Evolutionary conservation across 106 monocot genomes (phyloP).

Genomic region (Allium fistulosum): DNA sequence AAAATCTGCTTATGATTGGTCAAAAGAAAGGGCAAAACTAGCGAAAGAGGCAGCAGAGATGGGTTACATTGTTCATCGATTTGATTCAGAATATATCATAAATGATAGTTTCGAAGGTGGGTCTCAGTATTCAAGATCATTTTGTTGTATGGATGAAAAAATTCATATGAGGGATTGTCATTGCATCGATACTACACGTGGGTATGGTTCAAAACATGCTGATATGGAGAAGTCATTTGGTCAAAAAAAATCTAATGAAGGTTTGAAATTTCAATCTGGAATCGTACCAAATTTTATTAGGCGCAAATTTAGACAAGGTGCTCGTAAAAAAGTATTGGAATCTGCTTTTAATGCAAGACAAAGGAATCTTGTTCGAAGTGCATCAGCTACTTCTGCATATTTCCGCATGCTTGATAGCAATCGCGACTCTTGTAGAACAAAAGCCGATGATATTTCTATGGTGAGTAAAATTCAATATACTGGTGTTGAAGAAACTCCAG

Average conservation of each 20-base stretch:
- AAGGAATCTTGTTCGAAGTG: constrained; percentile 68
- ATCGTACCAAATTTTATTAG: constrained; percentile 26
- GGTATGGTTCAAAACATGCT: constrained; percentile 70
- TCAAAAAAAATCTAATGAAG: constrained; percentile 28
- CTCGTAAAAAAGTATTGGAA: constrained; percentile 35
- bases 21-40: constrained; percentile 44
- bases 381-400: constrained; percentile 66
- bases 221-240: constrained; percentile 89
- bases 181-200: constrained; percentile 36
- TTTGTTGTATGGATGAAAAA: constrained; percentile 55
- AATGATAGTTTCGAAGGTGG: constrained; percentile 20
- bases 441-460: constrained; percentile 44
- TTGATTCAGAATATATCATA: constrained; percentile 8
- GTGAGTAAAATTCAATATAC: constrained; percentile 20
- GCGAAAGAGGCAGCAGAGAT: constrained; percentile 66
- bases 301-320: constrained; percentile 39
- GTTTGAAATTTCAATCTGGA: constrained; percentile 41
- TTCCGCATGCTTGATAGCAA: constrained; percentile 28
- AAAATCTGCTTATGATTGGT: constrained; percentile 28
- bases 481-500: constrained; percentile 49
- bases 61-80: constrained; percentile 67
- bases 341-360: constrained; percentile 42
- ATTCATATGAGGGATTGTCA: constrained; percentile 68
- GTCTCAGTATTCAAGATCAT: constrained; percentile 19
- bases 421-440: constrained; percentile 23